These are phyloP conservation scores for Violaceomyces palustris DNA, from an alignment of 1,284 basidiomycete genomes.

Conservation along the genomic window DNA sequence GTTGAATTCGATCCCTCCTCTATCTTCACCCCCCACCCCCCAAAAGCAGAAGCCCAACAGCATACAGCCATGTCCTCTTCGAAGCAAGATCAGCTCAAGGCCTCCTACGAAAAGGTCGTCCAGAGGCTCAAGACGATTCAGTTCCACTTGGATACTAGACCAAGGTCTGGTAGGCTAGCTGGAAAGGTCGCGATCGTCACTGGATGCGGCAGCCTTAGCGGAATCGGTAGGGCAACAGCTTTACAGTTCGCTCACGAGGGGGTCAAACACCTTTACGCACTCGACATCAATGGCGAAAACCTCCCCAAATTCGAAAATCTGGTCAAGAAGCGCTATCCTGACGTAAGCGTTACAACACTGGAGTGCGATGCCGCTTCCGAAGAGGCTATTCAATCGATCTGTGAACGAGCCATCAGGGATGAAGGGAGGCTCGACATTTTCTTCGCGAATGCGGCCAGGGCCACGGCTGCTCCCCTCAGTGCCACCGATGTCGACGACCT, in stretches of 20 bases:
- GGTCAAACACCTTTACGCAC: conserved; percentile 73
- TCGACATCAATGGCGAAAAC: conserved; percentile 70
- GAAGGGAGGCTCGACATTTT: conserved; percentile 84
- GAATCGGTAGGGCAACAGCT: conserved; percentile 42
- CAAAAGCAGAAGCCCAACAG: too few relatives aligned
- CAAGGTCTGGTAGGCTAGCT: conserved; percentile 62
- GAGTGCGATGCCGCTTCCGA: conserved; percentile 80
- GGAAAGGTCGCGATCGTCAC: conserved; percentile 87
- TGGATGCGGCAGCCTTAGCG: conserved; percentile 56
- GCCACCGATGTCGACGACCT: conserved; percentile 66
- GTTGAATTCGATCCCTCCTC: too few relatives aligned
- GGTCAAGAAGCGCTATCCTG: conserved; percentile 67
- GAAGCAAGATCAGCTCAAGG: too few relatives aligned
- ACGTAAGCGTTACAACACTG: conserved; percentile 61
- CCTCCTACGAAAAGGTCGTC: conserved; percentile 23
- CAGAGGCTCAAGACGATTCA: conserved; percentile 64
- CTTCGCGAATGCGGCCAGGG: conserved; percentile 70
- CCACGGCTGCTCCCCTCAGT: conserved; percentile 57
- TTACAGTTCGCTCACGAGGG: conserved; percentile 52
- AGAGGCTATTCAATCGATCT: conserved; percentile 64
- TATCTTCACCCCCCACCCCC: too few relatives aligned
- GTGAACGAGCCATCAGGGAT: conserved; percentile 69
- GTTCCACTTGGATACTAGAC: conserved; percentile 62
- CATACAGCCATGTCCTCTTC: too few relatives aligned
- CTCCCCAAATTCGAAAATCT: conserved; percentile 67